Percentiles rank a stretch among this genome's conserved stretches.
Conservation (phyloP, 345 rosid species). For the Clausena lansium region DNA sequence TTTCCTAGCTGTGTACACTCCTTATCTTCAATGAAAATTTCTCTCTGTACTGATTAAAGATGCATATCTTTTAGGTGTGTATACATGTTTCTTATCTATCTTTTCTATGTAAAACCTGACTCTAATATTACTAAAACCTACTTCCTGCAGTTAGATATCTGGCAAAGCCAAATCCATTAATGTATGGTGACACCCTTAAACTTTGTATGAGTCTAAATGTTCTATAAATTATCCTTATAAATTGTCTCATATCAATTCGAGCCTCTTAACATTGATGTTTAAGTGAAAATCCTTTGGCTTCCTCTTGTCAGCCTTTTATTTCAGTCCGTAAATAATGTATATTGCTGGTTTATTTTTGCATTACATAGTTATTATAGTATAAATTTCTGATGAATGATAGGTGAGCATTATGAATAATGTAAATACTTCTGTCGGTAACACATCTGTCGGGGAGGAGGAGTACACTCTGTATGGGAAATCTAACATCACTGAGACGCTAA, state of each 20-base stretch:
- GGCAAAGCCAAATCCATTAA: neutral
- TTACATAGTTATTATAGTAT: neutral
- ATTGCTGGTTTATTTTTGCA: neutral
- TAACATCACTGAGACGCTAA: constrained; percentile 65
- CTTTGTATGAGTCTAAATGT: neutral
- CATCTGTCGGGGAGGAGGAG: constrained; percentile 90
- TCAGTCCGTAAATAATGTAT: neutral
- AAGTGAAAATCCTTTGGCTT: constrained; percentile 1
- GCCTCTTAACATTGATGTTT: neutral
- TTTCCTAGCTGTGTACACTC: neutral
- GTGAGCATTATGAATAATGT: constrained; percentile 87
- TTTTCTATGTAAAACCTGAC: neutral
- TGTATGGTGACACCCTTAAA: neutral
- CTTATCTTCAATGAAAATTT: neutral
- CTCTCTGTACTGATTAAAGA: neutral
- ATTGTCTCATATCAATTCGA: neutral
- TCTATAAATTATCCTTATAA: neutral
- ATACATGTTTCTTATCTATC: neutral
- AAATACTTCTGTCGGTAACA: constrained; percentile 86
- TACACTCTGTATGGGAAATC: constrained; percentile 75
- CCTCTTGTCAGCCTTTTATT: neutral
- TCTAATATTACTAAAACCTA: neutral
- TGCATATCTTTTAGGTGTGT: neutral
- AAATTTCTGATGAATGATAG: constrained; percentile 33
- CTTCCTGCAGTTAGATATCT: constrained; percentile 1